Percentiles rank a stretch among this genome's conserved stretches.
Conservation (phyloP, 225 moss, liverwort and hornwort species). For the Sphagnum tenellum region DNA sequence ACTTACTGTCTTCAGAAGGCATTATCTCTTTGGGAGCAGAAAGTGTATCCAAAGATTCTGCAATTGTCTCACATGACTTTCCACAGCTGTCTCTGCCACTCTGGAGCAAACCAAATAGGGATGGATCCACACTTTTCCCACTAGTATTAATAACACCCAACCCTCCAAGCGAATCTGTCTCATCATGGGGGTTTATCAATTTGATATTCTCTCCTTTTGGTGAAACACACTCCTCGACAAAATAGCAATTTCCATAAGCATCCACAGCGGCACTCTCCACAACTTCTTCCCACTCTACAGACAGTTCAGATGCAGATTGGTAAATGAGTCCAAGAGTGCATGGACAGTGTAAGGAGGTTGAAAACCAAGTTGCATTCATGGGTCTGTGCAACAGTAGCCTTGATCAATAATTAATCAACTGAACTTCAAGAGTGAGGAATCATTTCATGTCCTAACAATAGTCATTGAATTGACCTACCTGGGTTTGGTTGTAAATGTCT, state of each 20-base stretch:
- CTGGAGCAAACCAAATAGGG: constrained; percentile 11
- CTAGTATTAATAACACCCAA: constrained; percentile 8
- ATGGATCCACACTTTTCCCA: constrained; percentile 5
- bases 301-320: too few species aligned
- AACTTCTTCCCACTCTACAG: constrained; percentile 7
- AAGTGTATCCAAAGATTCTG: neutral
- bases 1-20: neutral
- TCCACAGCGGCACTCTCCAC: constrained; percentile 21
- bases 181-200: neutral
- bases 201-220: constrained; percentile 1
- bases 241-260: constrained; percentile 19
- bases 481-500: constrained; percentile 34
- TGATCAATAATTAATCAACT: neutral
- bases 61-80: constrained; percentile 4
- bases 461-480: constrained; percentile 21
- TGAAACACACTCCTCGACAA: constrained; percentile 14
- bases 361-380: neutral
- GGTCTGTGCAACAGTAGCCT: neutral
- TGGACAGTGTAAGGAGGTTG: too few species aligned
- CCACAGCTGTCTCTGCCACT: constrained; percentile 9
- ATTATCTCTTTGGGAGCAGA: neutral
- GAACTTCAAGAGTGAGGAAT: neutral
- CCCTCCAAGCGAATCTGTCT: neutral
- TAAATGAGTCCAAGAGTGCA: too few species aligned
- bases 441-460: neutral